These are phyloP conservation scores for Boletus reticulatus DNA, from an alignment of 768 basidiomycete species.

Conservation along the genomic window DNA sequence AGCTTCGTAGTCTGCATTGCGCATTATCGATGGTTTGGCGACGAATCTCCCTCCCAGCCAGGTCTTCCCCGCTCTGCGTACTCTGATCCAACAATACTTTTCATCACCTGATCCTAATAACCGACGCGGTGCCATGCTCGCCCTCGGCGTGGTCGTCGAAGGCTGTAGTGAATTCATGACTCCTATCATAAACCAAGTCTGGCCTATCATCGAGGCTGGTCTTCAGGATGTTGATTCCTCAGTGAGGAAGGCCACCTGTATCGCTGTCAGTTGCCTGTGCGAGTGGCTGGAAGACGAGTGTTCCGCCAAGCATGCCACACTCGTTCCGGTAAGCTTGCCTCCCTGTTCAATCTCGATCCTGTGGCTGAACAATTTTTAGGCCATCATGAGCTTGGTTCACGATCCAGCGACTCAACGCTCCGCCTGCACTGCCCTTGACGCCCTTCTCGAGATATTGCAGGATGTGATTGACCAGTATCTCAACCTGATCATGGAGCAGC, in stretches of 20 bases:
- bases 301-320: constrained; percentile 71
- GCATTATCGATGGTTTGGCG: constrained; percentile 89
- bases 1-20: constrained; percentile 73
- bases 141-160: constrained; percentile 93
- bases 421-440: constrained; percentile 97
- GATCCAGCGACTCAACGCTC: constrained; percentile 84
- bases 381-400: constrained; percentile 88
- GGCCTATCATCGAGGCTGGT: constrained; percentile 91
- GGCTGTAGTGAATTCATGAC: constrained; percentile 98
- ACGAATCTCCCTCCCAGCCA: constrained; percentile 91
- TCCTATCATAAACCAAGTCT: constrained; percentile 85
- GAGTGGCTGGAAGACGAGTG: constrained; percentile 98
- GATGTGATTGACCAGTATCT: constrained; percentile 91
- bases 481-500: constrained; percentile 90
- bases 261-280: constrained; percentile 92
- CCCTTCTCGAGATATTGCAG: constrained; percentile 90
- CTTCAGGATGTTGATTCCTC: constrained; percentile 78
- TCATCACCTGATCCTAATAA: constrained; percentile 70
- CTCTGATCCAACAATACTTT: constrained; percentile 83
- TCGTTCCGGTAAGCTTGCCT: constrained; percentile 70
- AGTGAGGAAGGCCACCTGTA: constrained; percentile 94
- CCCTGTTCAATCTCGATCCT: not conserved
- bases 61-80: constrained; percentile 90
- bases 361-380: constrained; percentile 39
- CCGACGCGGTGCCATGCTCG: constrained; percentile 92